Evolutionary conservation across 208 protist species (phyloP).

Genomic region (Phytomonas sp.): DNA sequence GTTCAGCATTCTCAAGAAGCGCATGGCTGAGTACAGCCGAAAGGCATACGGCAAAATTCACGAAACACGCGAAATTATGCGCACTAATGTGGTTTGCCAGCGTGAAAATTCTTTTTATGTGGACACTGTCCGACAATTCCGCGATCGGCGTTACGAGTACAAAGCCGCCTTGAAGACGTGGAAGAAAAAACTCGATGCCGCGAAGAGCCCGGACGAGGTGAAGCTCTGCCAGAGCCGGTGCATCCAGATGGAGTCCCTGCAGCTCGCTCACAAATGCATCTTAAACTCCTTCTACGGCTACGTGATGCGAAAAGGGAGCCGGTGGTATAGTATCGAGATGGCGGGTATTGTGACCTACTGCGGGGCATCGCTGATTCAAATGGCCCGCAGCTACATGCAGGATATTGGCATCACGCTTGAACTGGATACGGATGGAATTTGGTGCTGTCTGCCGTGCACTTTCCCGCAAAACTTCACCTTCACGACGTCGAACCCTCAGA

Average conservation of each 20-base stretch:
- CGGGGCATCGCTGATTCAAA: conserved; percentile 98
- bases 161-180: conserved; percentile 96
- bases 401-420: conserved; percentile 98
- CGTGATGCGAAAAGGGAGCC: conserved; percentile 97
- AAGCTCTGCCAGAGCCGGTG: conserved; percentile 89
- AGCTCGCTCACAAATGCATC: conserved; percentile 99
- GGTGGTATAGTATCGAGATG: conserved; percentile 99
- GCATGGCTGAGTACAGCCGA: conserved; percentile 94
- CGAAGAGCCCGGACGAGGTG: conserved; percentile 77
- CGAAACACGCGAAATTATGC: conserved; percentile 86
- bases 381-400: conserved; percentile 95
- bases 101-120: conserved; percentile 99
- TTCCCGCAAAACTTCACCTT: conserved; percentile 98
- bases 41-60: conserved; percentile 97
- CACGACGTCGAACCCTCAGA: conserved; percentile 31
- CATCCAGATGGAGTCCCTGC: conserved; percentile 99
- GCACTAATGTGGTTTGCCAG: conserved; percentile 96
- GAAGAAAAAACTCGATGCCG: conserved; percentile 86
- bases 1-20: conserved; percentile 91
- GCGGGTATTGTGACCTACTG: conserved; percentile 98
- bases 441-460: conserved; percentile 96
- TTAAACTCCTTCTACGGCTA: conserved; percentile 99
- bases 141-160: conserved; percentile 98
- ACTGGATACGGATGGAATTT: conserved; percentile 99
- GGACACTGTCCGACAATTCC: conserved; percentile 98